Base-by-base conservation (phyloP, 495 filamentous ascomycete genomes). In the Durotheca rogersii region DNA sequence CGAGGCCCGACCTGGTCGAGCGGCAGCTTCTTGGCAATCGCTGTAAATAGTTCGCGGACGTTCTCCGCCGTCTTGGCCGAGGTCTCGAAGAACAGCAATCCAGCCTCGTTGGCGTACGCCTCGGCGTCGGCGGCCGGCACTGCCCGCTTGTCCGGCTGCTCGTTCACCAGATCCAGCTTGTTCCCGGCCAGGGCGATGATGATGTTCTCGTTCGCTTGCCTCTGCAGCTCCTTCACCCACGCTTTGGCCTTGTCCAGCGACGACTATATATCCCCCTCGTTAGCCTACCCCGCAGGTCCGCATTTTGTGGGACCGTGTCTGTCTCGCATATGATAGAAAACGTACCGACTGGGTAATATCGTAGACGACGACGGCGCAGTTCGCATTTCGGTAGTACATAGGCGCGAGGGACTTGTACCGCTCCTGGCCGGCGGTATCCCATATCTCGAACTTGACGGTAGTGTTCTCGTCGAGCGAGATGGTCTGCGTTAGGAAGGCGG, bases 391-490 rank as follows among this genome's bases (percentile, higher is more conserved):
- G 71, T 98, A 98, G 76, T 98, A 98, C 93, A 98, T 98, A 43
- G 93, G 93, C 39, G 93, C 94, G 54, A 98, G 74, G 4, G 92
- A 96, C 80, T 96, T 97, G 76, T 96, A 98, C 60, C 93, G 81
- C 66, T 98, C 93, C 75, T 98, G 93, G 45, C 93, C 93, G 36
- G 93, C 93, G 14, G 93, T 98, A 73, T 98, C 93, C 93, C 93
- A 98, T 65, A 98, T 98, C 75, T 98, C 93, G 65, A 98, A 98
- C 75, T 98, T 98, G 69, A 98, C 92, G 32, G 93, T 98, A 52
- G 93, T 96, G 67, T 81, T 89, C 66, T 97, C 93, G 72, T 96
- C 93, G 66, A 97, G 83, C 49, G 92, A 88, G 65, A 97, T 97
- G 40, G 93, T 97, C 72, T 98, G 93, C 64, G 93, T 98, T 56